These are phyloP conservation scores for Cyberlindnera sargentensis DNA, from an alignment of 805 yeast species.

Conservation along the genomic window DNA sequence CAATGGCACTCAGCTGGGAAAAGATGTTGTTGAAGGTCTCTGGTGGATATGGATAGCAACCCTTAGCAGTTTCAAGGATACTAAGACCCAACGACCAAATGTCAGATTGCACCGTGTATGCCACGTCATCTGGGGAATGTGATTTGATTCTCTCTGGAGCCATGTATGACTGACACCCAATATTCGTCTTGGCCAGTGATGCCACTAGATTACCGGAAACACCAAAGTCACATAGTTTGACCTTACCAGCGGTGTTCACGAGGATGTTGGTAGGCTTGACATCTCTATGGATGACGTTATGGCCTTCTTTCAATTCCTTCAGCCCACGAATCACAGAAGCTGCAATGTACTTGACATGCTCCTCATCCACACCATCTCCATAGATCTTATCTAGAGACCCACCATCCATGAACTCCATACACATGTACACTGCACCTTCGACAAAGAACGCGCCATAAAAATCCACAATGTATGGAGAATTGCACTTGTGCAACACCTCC, in stretches of 20 bases:
- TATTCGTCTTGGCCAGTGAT: conserved; percentile 88
- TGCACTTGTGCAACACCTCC: conserved; percentile 87
- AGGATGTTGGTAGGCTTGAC: conserved; percentile 94
- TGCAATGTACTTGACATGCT: conserved; percentile 71
- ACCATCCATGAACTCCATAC: conserved; percentile 97
- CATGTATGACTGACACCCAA: conserved; percentile 98
- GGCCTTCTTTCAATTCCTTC: conserved; percentile 77
- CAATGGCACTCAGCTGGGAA: conserved; percentile 90
- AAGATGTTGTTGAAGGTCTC: conserved; percentile 88
- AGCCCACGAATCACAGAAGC: conserved; percentile 77
- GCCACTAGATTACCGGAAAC: conserved; percentile 94
- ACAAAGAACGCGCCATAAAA: conserved; percentile 96
- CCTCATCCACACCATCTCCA: conserved; percentile 68
- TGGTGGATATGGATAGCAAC: conserved; percentile 93
- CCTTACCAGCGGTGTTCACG: conserved; percentile 75
- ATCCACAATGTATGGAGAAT: conserved; percentile 86
- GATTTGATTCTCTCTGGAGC: conserved; percentile 94
- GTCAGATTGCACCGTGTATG: conserved; percentile 91
- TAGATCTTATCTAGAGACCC: conserved; percentile 87
- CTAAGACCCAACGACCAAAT: conserved; percentile 92
- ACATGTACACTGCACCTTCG: conserved; percentile 97
- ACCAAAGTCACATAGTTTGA: conserved; percentile 93
- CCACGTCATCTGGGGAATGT: conserved; percentile 61
- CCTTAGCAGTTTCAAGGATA: conserved; percentile 81
- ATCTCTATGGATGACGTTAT: conserved; percentile 91